Percentiles rank a stretch among this genome's conserved stretches.
phyloP scores from a whole-genome alignment of 371 early-diverging fungal genomes.

The Chytridium lagenaria region DNA sequence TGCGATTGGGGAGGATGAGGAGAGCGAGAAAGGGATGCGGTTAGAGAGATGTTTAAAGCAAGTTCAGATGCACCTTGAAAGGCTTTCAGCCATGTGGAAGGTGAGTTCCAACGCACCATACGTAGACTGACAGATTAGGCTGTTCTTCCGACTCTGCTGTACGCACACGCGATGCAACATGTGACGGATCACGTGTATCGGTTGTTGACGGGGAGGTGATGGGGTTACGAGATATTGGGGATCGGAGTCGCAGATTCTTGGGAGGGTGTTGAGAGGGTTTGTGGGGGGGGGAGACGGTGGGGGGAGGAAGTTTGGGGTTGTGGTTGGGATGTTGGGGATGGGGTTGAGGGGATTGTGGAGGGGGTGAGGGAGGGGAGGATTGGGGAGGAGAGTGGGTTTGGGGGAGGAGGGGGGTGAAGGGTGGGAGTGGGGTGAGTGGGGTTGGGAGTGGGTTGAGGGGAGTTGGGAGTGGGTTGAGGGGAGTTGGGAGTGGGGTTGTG shows the following conservation, averaged over 20 bases:
- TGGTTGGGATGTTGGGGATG: slow-evolving; percentile 69
- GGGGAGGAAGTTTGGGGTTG: slow-evolving; percentile 48
- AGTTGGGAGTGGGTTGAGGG: neutral
- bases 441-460: too few relatives aligned
- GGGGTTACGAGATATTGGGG: slow-evolving; percentile 67
- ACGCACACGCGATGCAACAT: slow-evolving; percentile 50
- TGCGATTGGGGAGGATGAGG: too few relatives aligned
- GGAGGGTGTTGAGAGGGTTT: too few relatives aligned
- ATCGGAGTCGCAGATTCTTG: slow-evolving; percentile 67
- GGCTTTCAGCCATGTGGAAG: neutral
- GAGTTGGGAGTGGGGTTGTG: neutral
- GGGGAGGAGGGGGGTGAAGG: neutral
- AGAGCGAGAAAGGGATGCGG: too few relatives aligned
- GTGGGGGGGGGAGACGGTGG: neutral
- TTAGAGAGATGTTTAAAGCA: neutral
- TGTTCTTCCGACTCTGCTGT: slow-evolving; percentile 45
- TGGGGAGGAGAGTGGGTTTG: neutral
- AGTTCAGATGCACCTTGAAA: neutral
- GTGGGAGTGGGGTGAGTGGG: too few relatives aligned
- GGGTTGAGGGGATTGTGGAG: slow-evolving; percentile 72
- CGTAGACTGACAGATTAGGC: slow-evolving; percentile 32
- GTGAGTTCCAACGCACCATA: neutral
- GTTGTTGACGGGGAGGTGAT: slow-evolving; percentile 51
- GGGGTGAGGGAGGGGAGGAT: slow-evolving; percentile 56
- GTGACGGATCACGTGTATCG: slow-evolving; percentile 34